phyloP scores from a whole-genome alignment of 1,284 basidiomycete genomes.

The Ganoderma lingzhi region DNA sequence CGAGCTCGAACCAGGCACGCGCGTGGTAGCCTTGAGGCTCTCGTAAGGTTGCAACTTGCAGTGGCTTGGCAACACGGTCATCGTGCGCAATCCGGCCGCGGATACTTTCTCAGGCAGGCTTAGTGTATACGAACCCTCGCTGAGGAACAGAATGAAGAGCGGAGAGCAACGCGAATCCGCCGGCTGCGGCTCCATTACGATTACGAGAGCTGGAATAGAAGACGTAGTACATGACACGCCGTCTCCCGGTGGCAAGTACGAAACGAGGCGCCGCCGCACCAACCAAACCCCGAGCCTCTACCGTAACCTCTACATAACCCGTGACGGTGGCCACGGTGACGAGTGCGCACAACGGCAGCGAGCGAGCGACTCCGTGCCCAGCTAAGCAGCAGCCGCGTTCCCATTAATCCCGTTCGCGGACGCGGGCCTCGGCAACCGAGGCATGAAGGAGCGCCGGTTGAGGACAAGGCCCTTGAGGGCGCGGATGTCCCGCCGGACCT shows the following conservation, averaged over 20 bases:
- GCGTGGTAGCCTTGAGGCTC: constrained; percentile 2
- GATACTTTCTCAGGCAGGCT: neutral
- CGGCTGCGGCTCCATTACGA: neutral
- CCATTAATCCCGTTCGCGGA: neutral
- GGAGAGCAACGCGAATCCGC: neutral
- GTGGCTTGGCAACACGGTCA: neutral
- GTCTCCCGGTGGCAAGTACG: neutral
- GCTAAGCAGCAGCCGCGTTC: neutral
- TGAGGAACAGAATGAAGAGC: neutral
- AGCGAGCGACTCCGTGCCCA: neutral
- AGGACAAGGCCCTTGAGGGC: constrained; percentile 73
- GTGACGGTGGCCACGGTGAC: neutral
- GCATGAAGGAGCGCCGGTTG: constrained; percentile 68
- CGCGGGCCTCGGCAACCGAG: constrained; percentile 29
- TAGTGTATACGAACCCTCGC: neutral
- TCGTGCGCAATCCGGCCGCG: neutral
- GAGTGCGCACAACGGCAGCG: neutral
- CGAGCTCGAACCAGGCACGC: neutral
- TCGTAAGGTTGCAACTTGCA: neutral
- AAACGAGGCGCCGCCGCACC: neutral
- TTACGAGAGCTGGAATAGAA: neutral
- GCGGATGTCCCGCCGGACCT: constrained; percentile 68
- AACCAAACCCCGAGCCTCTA: neutral
- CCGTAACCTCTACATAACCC: neutral
- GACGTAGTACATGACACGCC: neutral